Evolutionary conservation across 352 stramenopile genomes (phyloP).

Genomic region (Elongisporangium prolatum): DNA sequence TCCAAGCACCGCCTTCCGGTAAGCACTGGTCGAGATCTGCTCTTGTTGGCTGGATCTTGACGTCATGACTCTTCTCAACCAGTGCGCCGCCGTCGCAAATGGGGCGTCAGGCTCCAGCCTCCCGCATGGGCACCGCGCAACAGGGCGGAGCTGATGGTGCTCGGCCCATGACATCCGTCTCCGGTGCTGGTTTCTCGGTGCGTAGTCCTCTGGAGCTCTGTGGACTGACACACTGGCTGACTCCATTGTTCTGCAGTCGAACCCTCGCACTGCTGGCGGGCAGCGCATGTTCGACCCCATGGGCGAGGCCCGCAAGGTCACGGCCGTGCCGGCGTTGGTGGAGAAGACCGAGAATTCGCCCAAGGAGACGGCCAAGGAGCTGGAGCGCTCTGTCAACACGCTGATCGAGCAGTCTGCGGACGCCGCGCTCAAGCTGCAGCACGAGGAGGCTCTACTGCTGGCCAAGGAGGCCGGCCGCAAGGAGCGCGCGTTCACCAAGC

Average conservation of each 20-base stretch:
- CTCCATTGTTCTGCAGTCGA: conserved; percentile 40
- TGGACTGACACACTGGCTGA: neutral
- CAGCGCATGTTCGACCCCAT: conserved; percentile 89
- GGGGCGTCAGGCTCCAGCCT: conserved; percentile 54
- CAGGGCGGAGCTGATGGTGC: conserved; percentile 57
- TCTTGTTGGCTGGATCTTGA: conserved; percentile 1
- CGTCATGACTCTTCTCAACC: neutral
- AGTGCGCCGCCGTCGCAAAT: conserved; percentile 75
- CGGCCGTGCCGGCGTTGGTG: conserved; percentile 70
- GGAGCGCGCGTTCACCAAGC: conserved; percentile 89
- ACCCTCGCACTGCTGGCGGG: conserved; percentile 60
- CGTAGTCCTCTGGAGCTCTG: conserved; percentile 3
- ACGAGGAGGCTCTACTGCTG: conserved; percentile 83
- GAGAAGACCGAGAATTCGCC: conserved; percentile 91
- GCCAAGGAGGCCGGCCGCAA: conserved; percentile 86
- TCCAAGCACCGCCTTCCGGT: conserved; percentile 71
- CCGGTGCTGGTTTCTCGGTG: conserved; percentile 89
- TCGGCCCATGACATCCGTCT: conserved; percentile 91
- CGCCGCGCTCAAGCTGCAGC: conserved; percentile 65
- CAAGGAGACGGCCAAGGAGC: conserved; percentile 89
- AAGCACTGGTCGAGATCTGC: neutral
- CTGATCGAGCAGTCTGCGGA: conserved; percentile 91
- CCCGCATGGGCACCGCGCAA: conserved; percentile 53
- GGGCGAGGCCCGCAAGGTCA: conserved; percentile 78
- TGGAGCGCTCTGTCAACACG: conserved; percentile 89